Evolutionary conservation across 225 moss, liverwort and hornwort species (phyloP).

Genomic region (Climacium dendroides): DNA sequence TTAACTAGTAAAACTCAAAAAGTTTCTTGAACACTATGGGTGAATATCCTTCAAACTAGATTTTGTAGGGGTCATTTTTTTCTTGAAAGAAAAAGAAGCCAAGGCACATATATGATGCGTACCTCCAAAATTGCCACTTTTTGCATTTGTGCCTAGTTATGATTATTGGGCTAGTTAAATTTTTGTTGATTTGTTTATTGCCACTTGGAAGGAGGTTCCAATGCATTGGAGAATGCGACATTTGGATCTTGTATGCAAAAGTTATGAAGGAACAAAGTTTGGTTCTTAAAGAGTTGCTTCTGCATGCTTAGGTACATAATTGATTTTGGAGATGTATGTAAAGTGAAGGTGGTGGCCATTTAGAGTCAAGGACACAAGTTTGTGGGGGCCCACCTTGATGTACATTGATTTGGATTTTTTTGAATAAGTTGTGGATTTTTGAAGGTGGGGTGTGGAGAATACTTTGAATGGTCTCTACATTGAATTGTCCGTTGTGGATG

Average conservation of each 20-base stretch:
- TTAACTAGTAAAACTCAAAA: no score
- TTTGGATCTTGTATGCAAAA: not conserved
- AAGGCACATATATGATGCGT: rapidly evolving
- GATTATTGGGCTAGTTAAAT: rapidly evolving
- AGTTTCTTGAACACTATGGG: no score
- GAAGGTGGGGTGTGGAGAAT: rapidly evolving
- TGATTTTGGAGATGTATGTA: not conserved
- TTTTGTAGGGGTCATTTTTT: not conserved
- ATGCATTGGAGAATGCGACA: rapidly evolving
- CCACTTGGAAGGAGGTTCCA: not conserved
- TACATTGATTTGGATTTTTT: not conserved
- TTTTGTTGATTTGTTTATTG: not conserved
- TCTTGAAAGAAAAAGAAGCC: not conserved
- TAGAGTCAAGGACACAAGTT: rapidly evolving
- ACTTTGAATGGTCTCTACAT: not conserved
- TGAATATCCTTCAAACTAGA: not conserved
- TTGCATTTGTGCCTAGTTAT: rapidly evolving
- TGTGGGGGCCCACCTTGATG: rapidly evolving
- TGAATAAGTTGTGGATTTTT: not conserved
- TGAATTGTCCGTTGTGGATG: not conserved
- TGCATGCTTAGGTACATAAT: not conserved
- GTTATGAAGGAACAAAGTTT: not conserved
- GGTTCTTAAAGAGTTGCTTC: no score
- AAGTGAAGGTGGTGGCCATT: rapidly evolving
- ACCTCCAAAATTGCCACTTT: rapidly evolving